Evolutionary conservation across 1,284 basidiomycete genomes (phyloP).

Genomic region (Trichosporon asahii): DNA sequence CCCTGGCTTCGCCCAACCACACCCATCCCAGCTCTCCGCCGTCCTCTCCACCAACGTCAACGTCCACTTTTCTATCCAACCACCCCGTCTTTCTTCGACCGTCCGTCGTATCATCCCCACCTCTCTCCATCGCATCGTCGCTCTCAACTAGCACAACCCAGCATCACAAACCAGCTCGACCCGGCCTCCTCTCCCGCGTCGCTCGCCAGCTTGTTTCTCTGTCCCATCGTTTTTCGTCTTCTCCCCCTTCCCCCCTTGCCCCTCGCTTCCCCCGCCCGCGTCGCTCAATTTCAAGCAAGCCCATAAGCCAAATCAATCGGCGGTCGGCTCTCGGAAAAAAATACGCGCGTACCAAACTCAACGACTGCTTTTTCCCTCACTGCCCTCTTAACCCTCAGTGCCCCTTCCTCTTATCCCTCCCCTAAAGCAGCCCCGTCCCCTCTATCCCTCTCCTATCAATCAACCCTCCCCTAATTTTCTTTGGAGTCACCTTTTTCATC

Average conservation of each 20-base stretch:
- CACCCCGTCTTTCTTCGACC: background rate
- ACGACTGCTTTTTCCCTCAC: background rate
- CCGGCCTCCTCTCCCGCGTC: background rate
- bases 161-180: background rate
- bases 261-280: background rate
- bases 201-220: background rate
- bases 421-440: slow-evolving; percentile 5
- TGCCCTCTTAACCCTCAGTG: slow-evolving; percentile 6
- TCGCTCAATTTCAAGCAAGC: slow-evolving; percentile 6
- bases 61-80: slow-evolving; percentile 10
- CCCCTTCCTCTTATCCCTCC: slow-evolving; percentile 2
- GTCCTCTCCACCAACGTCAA: slow-evolving; percentile 6
- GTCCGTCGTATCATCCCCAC: background rate
- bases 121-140: slow-evolving; percentile 5
- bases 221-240: background rate
- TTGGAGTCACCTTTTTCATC: slow-evolving; percentile 11
- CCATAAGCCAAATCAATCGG: slow-evolving; percentile 3
- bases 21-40: background rate
- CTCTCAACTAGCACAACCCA: background rate
- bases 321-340: slow-evolving; percentile 11
- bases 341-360: slow-evolving; percentile 11
- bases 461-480: slow-evolving; percentile 6
- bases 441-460: slow-evolving; percentile 3
- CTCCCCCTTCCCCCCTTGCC: background rate
- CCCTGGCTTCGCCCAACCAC: background rate